These are phyloP conservation scores for Eucalyptus leucophloia DNA, from an alignment of 345 rosid species.

Conservation along the genomic window DNA sequence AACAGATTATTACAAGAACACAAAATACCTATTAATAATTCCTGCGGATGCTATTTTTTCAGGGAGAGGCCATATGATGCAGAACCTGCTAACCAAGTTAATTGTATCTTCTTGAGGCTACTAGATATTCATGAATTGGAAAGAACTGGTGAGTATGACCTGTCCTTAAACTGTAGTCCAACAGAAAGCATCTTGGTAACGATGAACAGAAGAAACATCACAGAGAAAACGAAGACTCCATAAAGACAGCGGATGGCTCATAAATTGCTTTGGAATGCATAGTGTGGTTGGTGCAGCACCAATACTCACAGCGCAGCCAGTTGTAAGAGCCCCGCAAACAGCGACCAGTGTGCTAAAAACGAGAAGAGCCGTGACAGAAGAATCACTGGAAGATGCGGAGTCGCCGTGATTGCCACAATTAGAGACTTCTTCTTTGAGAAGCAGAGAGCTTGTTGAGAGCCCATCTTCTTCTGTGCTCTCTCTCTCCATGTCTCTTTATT, in stretches of 20 bases:
- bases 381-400: neutral
- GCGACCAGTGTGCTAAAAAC: constrained; percentile 39
- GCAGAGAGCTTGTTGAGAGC: neutral
- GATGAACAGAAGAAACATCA: neutral
- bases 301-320: neutral
- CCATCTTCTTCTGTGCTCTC: neutral
- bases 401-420: neutral
- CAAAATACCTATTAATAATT: neutral
- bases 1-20: neutral
- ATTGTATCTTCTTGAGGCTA: neutral
- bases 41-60: neutral
- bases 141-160: neutral
- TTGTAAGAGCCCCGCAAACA: neutral
- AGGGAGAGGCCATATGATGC: neutral
- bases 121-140: neutral
- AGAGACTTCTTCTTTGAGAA: neutral
- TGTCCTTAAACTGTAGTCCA: neutral
- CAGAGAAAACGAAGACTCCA: neutral
- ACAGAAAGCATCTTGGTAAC: neutral
- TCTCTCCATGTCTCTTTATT: neutral
- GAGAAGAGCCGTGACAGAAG: constrained; percentile 8
- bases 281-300: neutral
- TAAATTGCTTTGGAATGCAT: neutral
- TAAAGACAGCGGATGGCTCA: neutral
- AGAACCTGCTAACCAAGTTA: neutral